Evolutionary conservation across 225 moss, liverwort and hornwort genomes (phyloP).

Genomic region (Physcomitrium patens): DNA sequence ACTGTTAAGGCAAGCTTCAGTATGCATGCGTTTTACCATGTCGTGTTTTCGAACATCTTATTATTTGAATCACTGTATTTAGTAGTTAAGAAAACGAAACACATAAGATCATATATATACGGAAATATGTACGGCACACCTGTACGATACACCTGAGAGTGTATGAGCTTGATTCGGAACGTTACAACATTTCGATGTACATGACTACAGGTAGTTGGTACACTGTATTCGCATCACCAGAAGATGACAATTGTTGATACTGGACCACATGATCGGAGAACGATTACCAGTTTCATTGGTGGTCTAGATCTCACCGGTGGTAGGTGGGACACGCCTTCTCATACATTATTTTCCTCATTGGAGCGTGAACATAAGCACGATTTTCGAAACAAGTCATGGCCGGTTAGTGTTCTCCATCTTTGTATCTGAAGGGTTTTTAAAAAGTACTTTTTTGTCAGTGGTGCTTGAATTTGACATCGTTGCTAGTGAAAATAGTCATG

Average conservation of each 20-base stretch:
- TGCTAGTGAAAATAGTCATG: not conserved
- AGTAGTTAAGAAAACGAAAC: not conserved
- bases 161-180: not conserved
- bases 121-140: not conserved
- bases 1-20: not conserved
- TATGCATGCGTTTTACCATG: not conserved
- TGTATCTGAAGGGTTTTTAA: not conserved
- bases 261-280: conserved; percentile 43
- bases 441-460: not conserved
- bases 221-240: conserved; percentile 61
- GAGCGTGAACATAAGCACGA: conserved; percentile 48
- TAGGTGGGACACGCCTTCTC: conserved; percentile 66
- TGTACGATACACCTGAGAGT: not conserved
- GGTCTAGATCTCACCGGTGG: conserved; percentile 56
- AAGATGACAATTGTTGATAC: conserved; percentile 58
- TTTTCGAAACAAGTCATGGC: conserved; percentile 56
- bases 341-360: conserved; percentile 53
- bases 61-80: not conserved
- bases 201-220: conserved; percentile 51
- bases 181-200: not conserved
- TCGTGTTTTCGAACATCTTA: not conserved
- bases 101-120: no score
- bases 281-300: conserved; percentile 45
- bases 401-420: conserved; percentile 31
- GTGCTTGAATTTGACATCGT: not conserved